A percentile compares a stretch with the other conserved stretches of the same genome.
phyloP scores from a whole-genome alignment of 1,284 basidiomycete genomes.

The Ceratobasidium sp. region DNA sequence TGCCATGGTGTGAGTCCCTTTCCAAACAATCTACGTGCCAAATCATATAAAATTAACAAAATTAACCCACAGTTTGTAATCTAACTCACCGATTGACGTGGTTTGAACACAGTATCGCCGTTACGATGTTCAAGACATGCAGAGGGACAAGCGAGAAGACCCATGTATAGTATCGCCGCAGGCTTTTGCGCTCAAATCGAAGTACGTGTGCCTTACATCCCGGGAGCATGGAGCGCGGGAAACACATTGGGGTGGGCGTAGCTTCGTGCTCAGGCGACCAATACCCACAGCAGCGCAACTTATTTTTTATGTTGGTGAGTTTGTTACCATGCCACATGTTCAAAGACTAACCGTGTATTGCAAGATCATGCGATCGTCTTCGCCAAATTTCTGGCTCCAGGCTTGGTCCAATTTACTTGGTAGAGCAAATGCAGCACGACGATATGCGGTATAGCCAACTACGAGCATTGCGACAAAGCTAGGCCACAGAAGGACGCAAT shows the following conservation, averaged over 20 bases:
- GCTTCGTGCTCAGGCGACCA: constrained; percentile 75
- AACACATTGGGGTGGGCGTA: constrained; percentile 72
- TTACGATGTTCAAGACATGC: constrained; percentile 74
- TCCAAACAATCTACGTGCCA: constrained; percentile 62
- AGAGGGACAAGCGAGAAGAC: constrained; percentile 75
- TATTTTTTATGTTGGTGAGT: constrained; percentile 19
- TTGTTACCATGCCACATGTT: background rate
- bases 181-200: constrained; percentile 69
- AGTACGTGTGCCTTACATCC: constrained; percentile 78
- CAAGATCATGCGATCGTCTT: constrained; percentile 69
- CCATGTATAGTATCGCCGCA: constrained; percentile 69
- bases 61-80: background rate
- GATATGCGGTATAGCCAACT: constrained; percentile 79
- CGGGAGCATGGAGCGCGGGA: constrained; percentile 73
- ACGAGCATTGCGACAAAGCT: constrained; percentile 72
- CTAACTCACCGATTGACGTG: constrained; percentile 70
- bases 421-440: constrained; percentile 75
- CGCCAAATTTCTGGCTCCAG: constrained; percentile 76
- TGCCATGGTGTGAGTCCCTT: constrained; percentile 77
- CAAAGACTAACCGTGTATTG: constrained; percentile 64
- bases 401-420: constrained; percentile 79
- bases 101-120: constrained; percentile 77
- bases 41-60: background rate
- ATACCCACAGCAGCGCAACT: constrained; percentile 79
- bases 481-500: constrained; percentile 79